Evolutionary conservation across 1,284 basidiomycete genomes (phyloP).

Genomic region (Cutaneotrichosporon arboriforme): DNA sequence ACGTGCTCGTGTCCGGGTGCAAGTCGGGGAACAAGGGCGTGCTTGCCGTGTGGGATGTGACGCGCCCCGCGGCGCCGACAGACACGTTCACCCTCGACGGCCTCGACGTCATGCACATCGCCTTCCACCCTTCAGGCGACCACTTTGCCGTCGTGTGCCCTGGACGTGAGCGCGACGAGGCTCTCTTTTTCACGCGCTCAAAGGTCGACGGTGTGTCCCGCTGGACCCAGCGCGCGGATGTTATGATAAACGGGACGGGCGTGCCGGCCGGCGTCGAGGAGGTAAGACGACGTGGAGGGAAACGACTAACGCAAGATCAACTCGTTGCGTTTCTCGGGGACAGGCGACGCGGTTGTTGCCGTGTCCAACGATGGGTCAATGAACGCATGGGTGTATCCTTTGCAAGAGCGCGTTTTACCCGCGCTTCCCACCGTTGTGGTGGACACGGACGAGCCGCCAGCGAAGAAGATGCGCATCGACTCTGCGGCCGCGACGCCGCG

Average conservation of each 20-base stretch:
- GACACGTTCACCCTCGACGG: slow-evolving; percentile 28
- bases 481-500: not conserved
- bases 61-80: slow-evolving; percentile 13
- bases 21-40: slow-evolving; percentile 23
- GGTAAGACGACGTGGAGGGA: slow-evolving; percentile 16
- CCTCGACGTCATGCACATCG: slow-evolving; percentile 36
- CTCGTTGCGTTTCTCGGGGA: slow-evolving; percentile 33
- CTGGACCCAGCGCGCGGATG: slow-evolving; percentile 36
- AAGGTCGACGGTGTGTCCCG: slow-evolving; percentile 16
- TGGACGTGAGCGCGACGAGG: slow-evolving; percentile 28
- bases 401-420: slow-evolving; percentile 10
- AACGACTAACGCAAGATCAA: slow-evolving; percentile 35
- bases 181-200: slow-evolving; percentile 32
- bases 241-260: slow-evolving; percentile 27
- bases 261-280: slow-evolving; percentile 35
- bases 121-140: slow-evolving; percentile 37
- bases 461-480: slow-evolving; percentile 9
- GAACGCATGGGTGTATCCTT: slow-evolving; percentile 38
- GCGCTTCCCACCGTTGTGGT: not conserved
- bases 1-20: slow-evolving; percentile 37
- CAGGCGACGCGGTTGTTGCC: slow-evolving; percentile 31
- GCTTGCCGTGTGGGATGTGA: slow-evolving; percentile 38
- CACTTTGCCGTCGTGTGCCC: slow-evolving; percentile 42
- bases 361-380: slow-evolving; percentile 42
- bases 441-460: slow-evolving; percentile 4